Base-by-base conservation (phyloP, 768 basidiomycete species). In the Boletus pseudo-olivaceus region DNA sequence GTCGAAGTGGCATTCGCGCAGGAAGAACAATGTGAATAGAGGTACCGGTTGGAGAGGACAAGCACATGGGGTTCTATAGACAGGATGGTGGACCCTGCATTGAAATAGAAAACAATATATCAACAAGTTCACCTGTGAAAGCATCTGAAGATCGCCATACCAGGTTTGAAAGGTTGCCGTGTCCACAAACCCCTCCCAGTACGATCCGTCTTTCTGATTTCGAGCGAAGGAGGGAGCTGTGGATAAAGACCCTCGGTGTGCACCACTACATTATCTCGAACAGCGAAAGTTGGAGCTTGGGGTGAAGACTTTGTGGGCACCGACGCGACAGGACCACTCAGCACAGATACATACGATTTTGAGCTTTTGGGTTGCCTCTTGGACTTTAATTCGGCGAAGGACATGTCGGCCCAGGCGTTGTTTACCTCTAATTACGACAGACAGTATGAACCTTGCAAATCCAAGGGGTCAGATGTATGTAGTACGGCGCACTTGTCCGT, bases 21-120 rank as follows among this genome's bases (percentile, higher is more conserved):
- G 7, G 76, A 76, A 1, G 90, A 88, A 61, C 93, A 97, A 65
- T 85, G 76, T 1, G 72, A 71, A 12, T 77, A 72, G 10, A 97
- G 73, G 58, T 82, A 76, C 19, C 73, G 68, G 35, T 78, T 85
- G 0, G 90, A 90, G 14, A 95, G 77, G 0, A 81, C 83, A 15
- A 81, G 75, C 23, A 84, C 75, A 51, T 83, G 79, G 0, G 90
- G 90, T 52, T 76, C 75, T 11, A 79, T 62, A 5, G 77, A 70
- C n/a, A 91, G 47, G 11, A 94, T 52, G 1, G 78, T 65, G 20
- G 80, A 74, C 7, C 91, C 92, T 38, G n/a, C 17, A 23, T 94
- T 52, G 14, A 5, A 33, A 42, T 33, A 29, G 34, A 20, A 23
- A 33, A 29, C 14, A 17, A 32, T 7, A n/a, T 10, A 17, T 56